Percentiles rank a stretch among this genome's conserved stretches.
These are phyloP conservation scores for Solanum bulbocastanum DNA, from an alignment of 257 asterid species.

Conservation along the genomic window DNA sequence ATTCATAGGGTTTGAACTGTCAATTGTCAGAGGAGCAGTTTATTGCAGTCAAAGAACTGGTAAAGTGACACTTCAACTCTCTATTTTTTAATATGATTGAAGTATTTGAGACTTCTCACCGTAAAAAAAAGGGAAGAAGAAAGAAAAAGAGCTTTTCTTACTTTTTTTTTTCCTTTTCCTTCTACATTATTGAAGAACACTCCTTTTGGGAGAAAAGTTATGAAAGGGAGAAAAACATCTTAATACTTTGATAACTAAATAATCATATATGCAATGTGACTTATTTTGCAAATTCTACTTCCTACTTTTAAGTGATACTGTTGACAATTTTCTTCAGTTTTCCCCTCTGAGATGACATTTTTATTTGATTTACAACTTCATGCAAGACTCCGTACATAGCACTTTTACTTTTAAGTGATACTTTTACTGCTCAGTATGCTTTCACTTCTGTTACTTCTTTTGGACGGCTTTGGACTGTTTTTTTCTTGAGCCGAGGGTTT, in stretches of 20 bases:
- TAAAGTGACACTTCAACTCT: conserved; percentile 19
- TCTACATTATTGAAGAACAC: background rate
- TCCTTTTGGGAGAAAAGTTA: background rate
- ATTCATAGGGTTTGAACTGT: conserved; percentile 55
- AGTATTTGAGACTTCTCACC: background rate
- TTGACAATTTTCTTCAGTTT: background rate
- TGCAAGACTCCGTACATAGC: background rate
- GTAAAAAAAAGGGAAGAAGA: background rate
- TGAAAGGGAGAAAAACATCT: background rate
- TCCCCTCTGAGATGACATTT: background rate
- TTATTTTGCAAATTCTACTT: background rate
- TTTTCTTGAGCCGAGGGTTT: background rate
- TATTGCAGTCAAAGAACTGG: conserved; percentile 93
- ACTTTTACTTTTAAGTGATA: background rate
- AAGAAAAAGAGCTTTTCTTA: background rate
- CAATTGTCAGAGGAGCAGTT: conserved; percentile 84
- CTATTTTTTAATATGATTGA: background rate
- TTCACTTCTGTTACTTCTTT: background rate
- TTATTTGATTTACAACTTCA: background rate
- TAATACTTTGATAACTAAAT: background rate
- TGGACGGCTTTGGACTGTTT: background rate
- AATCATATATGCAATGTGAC: background rate
- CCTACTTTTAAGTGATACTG: background rate
- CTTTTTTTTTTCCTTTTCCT: background rate
- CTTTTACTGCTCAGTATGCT: background rate